Evolutionary conservation across 2,329 filamentous ascomycete species (phyloP).

Genomic region (Septoria linicola): DNA sequence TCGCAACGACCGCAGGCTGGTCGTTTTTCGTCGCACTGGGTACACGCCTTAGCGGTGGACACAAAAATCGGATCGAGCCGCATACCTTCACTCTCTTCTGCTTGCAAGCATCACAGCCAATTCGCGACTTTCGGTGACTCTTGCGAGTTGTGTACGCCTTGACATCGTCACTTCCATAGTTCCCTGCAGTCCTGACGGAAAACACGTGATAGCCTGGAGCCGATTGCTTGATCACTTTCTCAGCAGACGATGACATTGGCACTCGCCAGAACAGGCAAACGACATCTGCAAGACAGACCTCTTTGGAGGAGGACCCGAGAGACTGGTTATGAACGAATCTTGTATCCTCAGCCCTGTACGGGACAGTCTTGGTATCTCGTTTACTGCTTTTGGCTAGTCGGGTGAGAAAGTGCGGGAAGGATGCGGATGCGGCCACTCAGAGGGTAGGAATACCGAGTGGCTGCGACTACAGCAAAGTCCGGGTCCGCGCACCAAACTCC

Average conservation of each 20-base stretch:
- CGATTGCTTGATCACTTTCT: conserved; percentile 7
- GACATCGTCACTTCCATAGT: conserved; percentile 1
- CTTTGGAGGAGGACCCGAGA: background rate
- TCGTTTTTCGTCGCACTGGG: conserved; percentile 16
- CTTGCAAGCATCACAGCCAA: conserved; percentile 21
- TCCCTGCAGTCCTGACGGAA: conserved; percentile 6
- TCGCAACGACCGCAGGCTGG: conserved; percentile 12
- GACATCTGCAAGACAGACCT: conserved; percentile 7
- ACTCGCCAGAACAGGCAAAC: conserved; percentile 10
- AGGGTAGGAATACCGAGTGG: background rate
- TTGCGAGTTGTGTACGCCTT: conserved; percentile 14
- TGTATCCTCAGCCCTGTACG: conserved; percentile 4
- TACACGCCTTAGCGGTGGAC: background rate
- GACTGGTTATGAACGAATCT: conserved; percentile 5
- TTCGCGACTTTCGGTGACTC: conserved; percentile 20
- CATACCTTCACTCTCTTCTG: conserved; percentile 19
- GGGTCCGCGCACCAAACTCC: background rate
- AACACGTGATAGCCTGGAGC: conserved; percentile 16
- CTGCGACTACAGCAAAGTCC: background rate
- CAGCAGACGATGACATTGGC: conserved; percentile 7
- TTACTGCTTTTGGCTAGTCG: conserved; percentile 8
- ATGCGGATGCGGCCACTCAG: conserved; percentile 2
- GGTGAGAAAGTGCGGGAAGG: background rate
- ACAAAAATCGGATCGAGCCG: background rate
- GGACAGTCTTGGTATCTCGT: conserved; percentile 5